phyloP scores from a whole-genome alignment of 371 early-diverging fungal species.

The Rhizopus sp. region DNA sequence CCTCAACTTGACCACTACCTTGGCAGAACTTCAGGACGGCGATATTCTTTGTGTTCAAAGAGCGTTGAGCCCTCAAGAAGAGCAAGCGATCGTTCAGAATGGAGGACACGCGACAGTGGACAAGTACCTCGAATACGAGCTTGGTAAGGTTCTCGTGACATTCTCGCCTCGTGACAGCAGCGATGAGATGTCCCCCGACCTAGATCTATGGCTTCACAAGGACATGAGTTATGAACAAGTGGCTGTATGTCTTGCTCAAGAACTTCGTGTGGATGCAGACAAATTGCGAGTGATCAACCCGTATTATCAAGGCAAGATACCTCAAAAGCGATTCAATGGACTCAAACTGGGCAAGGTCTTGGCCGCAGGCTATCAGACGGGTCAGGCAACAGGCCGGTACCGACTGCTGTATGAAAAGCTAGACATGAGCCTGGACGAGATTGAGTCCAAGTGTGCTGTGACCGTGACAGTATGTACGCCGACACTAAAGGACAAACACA shows the following conservation, averaged over 20 bases:
- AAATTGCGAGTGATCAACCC: constrained; percentile 38
- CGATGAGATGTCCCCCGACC: constrained; percentile 15
- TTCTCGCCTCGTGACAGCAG: constrained; percentile 63
- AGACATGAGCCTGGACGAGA: constrained; percentile 76
- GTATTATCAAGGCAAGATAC: constrained; percentile 13
- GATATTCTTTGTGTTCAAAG: constrained; percentile 90
- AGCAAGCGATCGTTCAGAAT: constrained; percentile 25
- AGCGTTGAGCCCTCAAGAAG: constrained; percentile 56
- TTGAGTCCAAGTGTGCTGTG: constrained; percentile 75
- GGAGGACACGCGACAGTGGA: constrained; percentile 55
- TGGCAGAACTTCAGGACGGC: constrained; percentile 86
- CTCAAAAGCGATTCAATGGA: constrained; percentile 26
- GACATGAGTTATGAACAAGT: constrained; percentile 28
- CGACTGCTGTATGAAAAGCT: constrained; percentile 79
- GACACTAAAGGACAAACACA: constrained; percentile 30
- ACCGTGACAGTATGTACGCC: constrained; percentile 61
- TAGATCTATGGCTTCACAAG: constrained; percentile 29
- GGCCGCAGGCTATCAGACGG: constrained; percentile 6
- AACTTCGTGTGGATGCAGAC: constrained; percentile 30
- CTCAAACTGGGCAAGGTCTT: constrained; percentile 25
- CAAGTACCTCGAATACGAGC: constrained; percentile 73
- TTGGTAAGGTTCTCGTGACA: constrained; percentile 64
- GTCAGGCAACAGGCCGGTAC: constrained; percentile 1
- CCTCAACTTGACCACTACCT: constrained; percentile 59
- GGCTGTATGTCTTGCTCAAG: constrained; percentile 16